Evolutionary conservation across 441 rosid genomes (phyloP).

Genomic region (Melastoma candidum): DNA sequence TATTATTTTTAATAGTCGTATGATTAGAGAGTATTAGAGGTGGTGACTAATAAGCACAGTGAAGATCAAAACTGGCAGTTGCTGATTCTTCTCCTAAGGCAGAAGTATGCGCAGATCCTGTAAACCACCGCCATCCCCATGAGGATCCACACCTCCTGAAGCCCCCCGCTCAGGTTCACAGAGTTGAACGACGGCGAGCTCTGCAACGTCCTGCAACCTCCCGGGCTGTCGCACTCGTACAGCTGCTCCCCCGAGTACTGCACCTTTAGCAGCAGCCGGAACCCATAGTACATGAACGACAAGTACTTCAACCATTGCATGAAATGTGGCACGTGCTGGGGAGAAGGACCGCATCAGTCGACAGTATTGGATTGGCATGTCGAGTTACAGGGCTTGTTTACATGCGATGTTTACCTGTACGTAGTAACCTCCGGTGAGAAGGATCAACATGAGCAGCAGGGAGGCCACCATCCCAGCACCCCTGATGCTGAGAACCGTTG

Average conservation of each 20-base stretch:
- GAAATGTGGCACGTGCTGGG: slow-evolving; percentile 81
- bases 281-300: slow-evolving; percentile 87
- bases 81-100: slow-evolving; percentile 59
- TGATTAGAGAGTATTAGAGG: too few relatives aligned
- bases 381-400: too few relatives aligned
- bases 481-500: slow-evolving; percentile 75
- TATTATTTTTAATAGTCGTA: too few relatives aligned
- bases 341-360: background rate
- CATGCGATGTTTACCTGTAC: slow-evolving; percentile 49
- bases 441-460: slow-evolving; percentile 76
- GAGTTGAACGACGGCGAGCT: slow-evolving; percentile 77
- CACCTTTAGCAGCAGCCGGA: slow-evolving; percentile 72
- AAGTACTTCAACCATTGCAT: slow-evolving; percentile 86
- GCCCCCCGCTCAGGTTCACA: slow-evolving; percentile 63
- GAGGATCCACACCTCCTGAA: slow-evolving; percentile 83
- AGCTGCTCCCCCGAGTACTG: slow-evolving; percentile 63
- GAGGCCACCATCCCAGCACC: slow-evolving; percentile 93
- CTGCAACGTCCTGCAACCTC: slow-evolving; percentile 65
- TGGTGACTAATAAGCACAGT: background rate
- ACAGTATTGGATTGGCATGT: background rate
- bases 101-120: slow-evolving; percentile 57
- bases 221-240: slow-evolving; percentile 64
- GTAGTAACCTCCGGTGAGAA: slow-evolving; percentile 93
- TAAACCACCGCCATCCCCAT: slow-evolving; percentile 73
- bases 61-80: slow-evolving; percentile 41